Base-by-base conservation (phyloP, 1,284 basidiomycete genomes). In the Fomitopsis palustris region DNA sequence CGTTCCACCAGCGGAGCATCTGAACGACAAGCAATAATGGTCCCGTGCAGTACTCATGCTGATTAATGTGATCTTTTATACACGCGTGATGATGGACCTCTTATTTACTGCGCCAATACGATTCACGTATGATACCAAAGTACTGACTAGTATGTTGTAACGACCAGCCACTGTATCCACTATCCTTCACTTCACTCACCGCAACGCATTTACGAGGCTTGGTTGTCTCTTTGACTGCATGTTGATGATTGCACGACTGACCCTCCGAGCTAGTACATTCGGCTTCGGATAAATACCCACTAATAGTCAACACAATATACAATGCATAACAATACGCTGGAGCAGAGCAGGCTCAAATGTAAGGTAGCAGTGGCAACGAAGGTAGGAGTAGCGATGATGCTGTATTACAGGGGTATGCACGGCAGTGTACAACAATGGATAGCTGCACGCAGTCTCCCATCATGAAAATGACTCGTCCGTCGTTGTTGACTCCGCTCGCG, bases 1-100 rank as follows among this genome's bases (percentile, higher is more conserved):
- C 6, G 70, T 75, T 4, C 74, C 74, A 14, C 61, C 65, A 7
- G 64, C 63, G 12, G 62, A 67, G 31, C 31, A 52, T 10, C 12
- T 51, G 16, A 10, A 52, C 31, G 27, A 16, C 29, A 21, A 8
- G 49, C 17, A 31, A 3, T 37, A 19, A 52, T 19, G 25, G 21
- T 6, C 6, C 25, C 6, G 27, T 17, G 16, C 39, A n/a, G 16
- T 7, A 41, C 16, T 5, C 16, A 41, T n/a, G 38, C 14, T 43
- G 41, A 16, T 43, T 7, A 5, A 8, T 12, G 41, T 21, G 41
- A 43, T 47, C 45, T 27, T 27, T 14, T n/a, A 52, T 52, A 52
- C 49, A 52, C 49, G 49, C 27, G 45, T 29, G 12, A 16, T 27
- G 45, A 35, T 14, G 35, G 35, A 37, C 35, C 12, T 37, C 35